Conservation (phyloP, 225 moss, liverwort and hornwort genomes). For the Climacium dendroides region DNA sequence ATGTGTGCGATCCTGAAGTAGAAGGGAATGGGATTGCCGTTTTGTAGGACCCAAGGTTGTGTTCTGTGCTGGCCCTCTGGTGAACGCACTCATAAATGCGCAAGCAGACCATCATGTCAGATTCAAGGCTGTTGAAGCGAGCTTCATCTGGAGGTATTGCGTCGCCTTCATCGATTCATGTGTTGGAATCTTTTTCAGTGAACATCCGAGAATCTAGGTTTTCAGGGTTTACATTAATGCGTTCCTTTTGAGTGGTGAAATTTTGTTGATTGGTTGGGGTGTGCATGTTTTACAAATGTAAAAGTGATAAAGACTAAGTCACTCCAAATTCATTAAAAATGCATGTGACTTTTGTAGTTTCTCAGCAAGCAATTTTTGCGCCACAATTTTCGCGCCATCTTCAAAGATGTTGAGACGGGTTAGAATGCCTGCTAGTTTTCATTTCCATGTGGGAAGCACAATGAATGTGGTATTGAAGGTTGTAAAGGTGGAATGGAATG, state of each 20-base stretch:
- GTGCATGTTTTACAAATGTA: neutral
- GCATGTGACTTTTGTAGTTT: neutral
- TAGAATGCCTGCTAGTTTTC: neutral
- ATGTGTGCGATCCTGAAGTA: neutral
- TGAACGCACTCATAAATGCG: slow-evolving; percentile 58
- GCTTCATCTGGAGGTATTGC: slow-evolving; percentile 72
- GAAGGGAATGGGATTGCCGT: neutral
- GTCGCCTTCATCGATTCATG: neutral
- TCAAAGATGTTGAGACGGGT: neutral
- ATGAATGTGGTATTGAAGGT: neutral
- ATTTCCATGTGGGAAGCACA: neutral
- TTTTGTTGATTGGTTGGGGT: neutral
- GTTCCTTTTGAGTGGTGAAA: neutral
- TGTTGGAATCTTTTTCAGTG: neutral
- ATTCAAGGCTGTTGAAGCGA: slow-evolving; percentile 88
- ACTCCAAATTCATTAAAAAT: neutral
- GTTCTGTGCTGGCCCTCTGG: slow-evolving; percentile 74
- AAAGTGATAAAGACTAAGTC: neutral
- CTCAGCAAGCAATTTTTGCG: neutral
- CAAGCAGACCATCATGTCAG: slow-evolving; percentile 82
- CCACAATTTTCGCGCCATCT: neutral
- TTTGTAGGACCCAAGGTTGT: slow-evolving; percentile 67
- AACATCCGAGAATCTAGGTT: neutral
- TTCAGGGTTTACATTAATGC: neutral
- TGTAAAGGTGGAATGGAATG: neutral